Evolutionary conservation across 106 monocot species (phyloP).

Genomic region (Phalaenopsis aphrodite): DNA sequence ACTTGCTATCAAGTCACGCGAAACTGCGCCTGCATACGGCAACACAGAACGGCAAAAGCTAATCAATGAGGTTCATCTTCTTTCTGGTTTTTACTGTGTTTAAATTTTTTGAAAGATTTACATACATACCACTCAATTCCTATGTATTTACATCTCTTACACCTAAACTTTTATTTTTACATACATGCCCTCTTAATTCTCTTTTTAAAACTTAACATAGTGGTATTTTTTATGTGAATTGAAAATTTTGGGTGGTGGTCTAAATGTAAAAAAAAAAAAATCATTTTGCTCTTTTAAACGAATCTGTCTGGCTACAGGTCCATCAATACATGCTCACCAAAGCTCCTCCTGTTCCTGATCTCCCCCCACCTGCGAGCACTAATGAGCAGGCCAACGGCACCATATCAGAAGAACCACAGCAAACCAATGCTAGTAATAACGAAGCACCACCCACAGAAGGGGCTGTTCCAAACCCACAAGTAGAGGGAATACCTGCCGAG

Average conservation of each 20-base stretch:
- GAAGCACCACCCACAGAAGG: conserved; percentile 8
- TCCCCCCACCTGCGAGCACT: conserved; percentile 5
- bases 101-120: not conserved
- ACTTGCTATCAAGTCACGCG: conserved; percentile 89
- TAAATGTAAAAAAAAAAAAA: too few species aligned
- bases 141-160: too few species aligned
- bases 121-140: too few species aligned
- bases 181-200: too few species aligned
- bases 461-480: conserved; percentile 16
- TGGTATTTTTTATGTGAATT: too few species aligned
- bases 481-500: conserved; percentile 20
- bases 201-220: too few species aligned
- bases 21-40: conserved; percentile 55
- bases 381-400: not conserved
- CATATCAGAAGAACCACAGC: conserved; percentile 12
- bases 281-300: too few species aligned
- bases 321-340: conserved; percentile 82
- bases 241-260: too few species aligned
- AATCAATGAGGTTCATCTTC: conserved; percentile 59
- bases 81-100: not conserved
- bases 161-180: too few species aligned
- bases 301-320: conserved; percentile 37
- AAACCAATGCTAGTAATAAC: conserved; percentile 5
- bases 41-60: conserved; percentile 72
- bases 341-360: conserved; percentile 55